Percentiles rank a stretch among this genome's conserved stretches.
These are phyloP conservation scores for Leishmania aethiopica DNA, from an alignment of 208 protist species.

Conservation along the genomic window DNA sequence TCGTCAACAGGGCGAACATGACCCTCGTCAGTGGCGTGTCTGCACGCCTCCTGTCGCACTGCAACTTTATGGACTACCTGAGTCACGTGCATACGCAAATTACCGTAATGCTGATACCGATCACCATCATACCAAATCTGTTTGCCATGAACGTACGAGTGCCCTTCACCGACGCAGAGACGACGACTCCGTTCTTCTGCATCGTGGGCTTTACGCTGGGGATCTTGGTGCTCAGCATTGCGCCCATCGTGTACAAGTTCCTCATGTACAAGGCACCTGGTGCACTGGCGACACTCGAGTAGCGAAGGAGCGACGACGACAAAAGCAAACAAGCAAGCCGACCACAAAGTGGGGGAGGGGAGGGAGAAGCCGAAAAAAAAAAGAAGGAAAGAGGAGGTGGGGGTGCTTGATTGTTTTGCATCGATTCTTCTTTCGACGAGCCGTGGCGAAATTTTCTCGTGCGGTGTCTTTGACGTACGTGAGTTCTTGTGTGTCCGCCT, in stretches of 20 bases:
- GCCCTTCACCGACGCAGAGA: slow-evolving; percentile 51
- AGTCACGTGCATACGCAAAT: slow-evolving; percentile 82
- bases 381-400: not conserved
- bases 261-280: slow-evolving; percentile 60
- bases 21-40: slow-evolving; percentile 81
- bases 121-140: slow-evolving; percentile 69
- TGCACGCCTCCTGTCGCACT: slow-evolving; percentile 76
- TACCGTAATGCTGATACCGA: slow-evolving; percentile 75
- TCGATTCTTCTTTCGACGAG: not conserved
- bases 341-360: not conserved
- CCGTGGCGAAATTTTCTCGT: no score
- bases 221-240: slow-evolving; percentile 48
- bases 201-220: slow-evolving; percentile 52
- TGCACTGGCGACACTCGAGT: slow-evolving; percentile 59
- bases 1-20: slow-evolving; percentile 79
- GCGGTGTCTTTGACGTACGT: not conserved
- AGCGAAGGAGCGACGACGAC: not conserved
- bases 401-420: not conserved
- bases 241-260: slow-evolving; percentile 46
- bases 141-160: slow-evolving; percentile 79
- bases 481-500: not conserved
- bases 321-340: not conserved
- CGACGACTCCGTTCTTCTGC: slow-evolving; percentile 43
- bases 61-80: slow-evolving; percentile 86
- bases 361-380: not conserved